Percentiles rank a stretch among this genome's conserved stretches.
These are phyloP conservation scores for Closterium sp. DNA, from an alignment of 139 green algal species.

Conservation along the genomic window DNA sequence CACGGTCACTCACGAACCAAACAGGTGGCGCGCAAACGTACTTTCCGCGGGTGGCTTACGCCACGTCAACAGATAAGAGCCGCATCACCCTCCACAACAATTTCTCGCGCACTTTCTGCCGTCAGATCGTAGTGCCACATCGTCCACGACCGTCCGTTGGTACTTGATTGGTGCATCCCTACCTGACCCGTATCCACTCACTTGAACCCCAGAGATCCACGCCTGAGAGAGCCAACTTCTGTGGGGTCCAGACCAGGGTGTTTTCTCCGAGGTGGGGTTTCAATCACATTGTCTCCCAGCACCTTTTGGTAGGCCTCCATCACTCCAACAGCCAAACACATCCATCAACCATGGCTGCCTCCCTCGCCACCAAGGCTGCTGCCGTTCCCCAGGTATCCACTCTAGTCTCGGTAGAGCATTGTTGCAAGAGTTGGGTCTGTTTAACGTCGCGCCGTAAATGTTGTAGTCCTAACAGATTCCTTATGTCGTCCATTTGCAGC, in stretches of 20 bases:
- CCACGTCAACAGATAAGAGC: background rate
- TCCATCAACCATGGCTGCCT: background rate
- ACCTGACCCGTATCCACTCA: background rate
- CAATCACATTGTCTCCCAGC: background rate
- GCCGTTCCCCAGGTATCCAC: background rate
- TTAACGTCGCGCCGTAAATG: background rate
- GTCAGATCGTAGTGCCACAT: background rate
- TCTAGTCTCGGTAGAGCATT: background rate
- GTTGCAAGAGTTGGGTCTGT: background rate
- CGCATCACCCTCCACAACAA: background rate
- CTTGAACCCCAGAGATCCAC: background rate
- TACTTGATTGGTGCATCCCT: background rate
- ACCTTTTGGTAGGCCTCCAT: background rate
- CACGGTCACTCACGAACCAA: background rate
- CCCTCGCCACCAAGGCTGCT: background rate
- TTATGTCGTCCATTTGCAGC: background rate
- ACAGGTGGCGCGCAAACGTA: background rate
- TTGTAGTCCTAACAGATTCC: background rate
- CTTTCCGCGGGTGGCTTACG: background rate
- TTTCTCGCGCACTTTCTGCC: background rate
- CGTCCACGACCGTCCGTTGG: background rate
- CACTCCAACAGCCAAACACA: background rate
- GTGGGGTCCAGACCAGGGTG: background rate
- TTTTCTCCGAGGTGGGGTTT: background rate
- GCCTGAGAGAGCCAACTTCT: background rate